These are phyloP conservation scores for Plasmodium gonderi DNA, from an alignment of 169 alveolate genomes.

Conservation along the genomic window DNA sequence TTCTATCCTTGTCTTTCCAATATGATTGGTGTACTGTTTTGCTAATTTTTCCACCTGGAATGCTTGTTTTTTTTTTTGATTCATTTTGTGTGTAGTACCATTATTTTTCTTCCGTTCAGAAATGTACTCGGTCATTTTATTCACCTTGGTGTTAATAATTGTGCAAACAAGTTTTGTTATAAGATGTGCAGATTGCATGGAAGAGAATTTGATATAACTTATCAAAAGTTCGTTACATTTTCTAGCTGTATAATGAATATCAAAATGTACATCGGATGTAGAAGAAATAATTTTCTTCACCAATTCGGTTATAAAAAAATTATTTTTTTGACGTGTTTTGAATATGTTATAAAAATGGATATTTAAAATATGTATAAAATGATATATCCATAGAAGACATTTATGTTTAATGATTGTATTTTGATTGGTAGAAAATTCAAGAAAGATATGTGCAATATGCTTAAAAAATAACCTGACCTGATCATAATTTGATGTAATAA, in stretches of 20 bases:
- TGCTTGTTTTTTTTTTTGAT: too few species aligned
- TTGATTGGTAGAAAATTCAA: slow-evolving; percentile 30
- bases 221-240: slow-evolving; percentile 68
- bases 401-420: slow-evolving; percentile 61
- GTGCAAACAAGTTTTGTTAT: slow-evolving; percentile 36
- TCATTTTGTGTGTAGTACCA: too few species aligned
- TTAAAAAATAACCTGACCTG: slow-evolving; percentile 56
- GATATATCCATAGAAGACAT: slow-evolving; percentile 66
- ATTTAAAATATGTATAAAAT: slow-evolving; percentile 69
- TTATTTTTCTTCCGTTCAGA: too few species aligned
- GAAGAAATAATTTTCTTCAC: slow-evolving; percentile 37
- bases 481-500: slow-evolving; percentile 65
- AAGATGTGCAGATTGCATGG: slow-evolving; percentile 1
- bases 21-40: too few species aligned
- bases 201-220: slow-evolving; percentile 25
- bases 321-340: slow-evolving; percentile 28
- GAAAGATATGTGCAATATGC: slow-evolving; percentile 48
- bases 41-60: too few species aligned
- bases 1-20: too few species aligned
- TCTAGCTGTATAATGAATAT: slow-evolving; percentile 68
- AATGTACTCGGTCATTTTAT: slow-evolving; percentile 1
- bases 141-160: slow-evolving; percentile 22
- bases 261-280: slow-evolving; percentile 53
- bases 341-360: slow-evolving; percentile 64
- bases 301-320: slow-evolving; percentile 12